Base-by-base conservation (phyloP, 805 yeast species). In the Yamadazyma kitorensis region DNA sequence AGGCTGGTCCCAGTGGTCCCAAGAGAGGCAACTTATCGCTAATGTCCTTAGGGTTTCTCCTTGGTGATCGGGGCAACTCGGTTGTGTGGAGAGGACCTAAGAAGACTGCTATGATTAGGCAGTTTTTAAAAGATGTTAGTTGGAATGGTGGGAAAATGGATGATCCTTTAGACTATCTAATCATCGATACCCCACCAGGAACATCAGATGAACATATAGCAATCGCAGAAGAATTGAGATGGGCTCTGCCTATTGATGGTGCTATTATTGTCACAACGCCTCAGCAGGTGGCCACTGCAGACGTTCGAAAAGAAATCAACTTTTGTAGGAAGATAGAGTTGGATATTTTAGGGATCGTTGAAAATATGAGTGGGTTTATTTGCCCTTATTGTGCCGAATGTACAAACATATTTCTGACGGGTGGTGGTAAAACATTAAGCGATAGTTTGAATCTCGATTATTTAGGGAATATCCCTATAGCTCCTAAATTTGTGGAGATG, bases 61-160 rank as follows among this genome's bases (percentile, higher is more conserved):
- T 93, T 5, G 80, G 82, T 17, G 82, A 86, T 51, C 61, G 98
- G 42, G 95, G 94, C 17, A 86, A 83, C 49, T 80, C 94, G 17
- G 93, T 93, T 12, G 97, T 93, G 7, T 93, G 99, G 99, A 71
- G 98, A 52, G 99, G 99, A 0, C 98, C 99, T 3, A 88, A 91
- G 60, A 93, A 94, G 55, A 89, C 97, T 0, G 96, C 97, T 10
- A 93, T 93, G 98, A 85, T 93, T 23, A 75, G 89, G 41, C 99
- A 93, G 61, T 91, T 93, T 54, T 67, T 94, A 26, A 76, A 78
- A 41, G 98, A 93, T 55, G 96, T 91, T 2, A 76, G 76, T 18
- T 93, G 99, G 99, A 94, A 84, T 1, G 74, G 97, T 95, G 96
- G 87, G 0, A 74, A 71, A 13, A 64, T 73, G 17, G 36, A 35